Base-by-base conservation (phyloP, 495 filamentous ascomycete species). In the Podospora pseudocomata region DNA sequence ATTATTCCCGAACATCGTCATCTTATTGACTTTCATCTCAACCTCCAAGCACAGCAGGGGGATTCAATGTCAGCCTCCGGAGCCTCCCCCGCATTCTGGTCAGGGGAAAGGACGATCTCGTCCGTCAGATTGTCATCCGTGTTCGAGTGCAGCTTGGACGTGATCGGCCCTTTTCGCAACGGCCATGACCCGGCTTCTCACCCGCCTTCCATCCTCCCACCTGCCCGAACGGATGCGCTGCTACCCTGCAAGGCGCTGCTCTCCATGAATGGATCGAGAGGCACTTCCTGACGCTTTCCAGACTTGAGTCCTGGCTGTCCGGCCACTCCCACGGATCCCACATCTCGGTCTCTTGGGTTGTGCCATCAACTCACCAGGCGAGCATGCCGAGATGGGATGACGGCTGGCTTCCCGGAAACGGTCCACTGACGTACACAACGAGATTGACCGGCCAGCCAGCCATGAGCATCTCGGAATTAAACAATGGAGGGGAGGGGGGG, bases 141-240 rank as follows among this genome's bases (percentile, higher is more conserved):
- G 13, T 49, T 49, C 39, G 2, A 7, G n/a, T 18, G 23, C 55
- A 58, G 55, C 55, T 58, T 58, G 55, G 55, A 57, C 16, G 57
- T 30, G 69, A 71, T 68, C 67, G 66, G 67, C 62, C 69, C 69
- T 68, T 71, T 64, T 68, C 57, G 28, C 28, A 44, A 55, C 39
- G 4, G n/a, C 55, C 19, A 58, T 58, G 55, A 58, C 55, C 55
- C 55, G 55, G 55, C 57, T 44, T 16, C 3, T 27, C 15, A 53
- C 26, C 56, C 62, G 54, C 60, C 15, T 11, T 53, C 23, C n/a
- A 23, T 19, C 53, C 16, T 11, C 23, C 20, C 20, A 9, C 55
- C 13, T 57, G 55, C 58, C 26, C 53, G 49, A 26, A 3, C 4
- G 13, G 54, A 28, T 55, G 54, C 66, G 55, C 56, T 68, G 66